Percentiles rank a stretch among this genome's conserved stretches.
Evolutionary conservation across 352 stramenopile species (phyloP).

Genomic region (Phytophthora boehmeriae): DNA sequence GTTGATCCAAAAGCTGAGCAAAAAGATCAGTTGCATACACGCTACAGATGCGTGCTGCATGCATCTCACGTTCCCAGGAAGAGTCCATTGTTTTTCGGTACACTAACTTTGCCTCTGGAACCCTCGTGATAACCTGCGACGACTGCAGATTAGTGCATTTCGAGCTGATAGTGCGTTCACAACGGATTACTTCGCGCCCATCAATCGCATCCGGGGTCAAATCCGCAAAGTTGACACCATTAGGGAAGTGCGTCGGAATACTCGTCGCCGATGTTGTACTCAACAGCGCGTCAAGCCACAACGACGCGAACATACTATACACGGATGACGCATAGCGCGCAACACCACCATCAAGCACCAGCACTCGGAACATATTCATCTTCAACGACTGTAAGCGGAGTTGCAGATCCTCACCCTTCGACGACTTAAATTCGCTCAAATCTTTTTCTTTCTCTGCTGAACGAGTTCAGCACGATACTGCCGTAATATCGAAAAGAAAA

Average conservation of each 20-base stretch:
- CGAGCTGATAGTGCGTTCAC: conserved; percentile 79
- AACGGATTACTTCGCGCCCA: conserved; percentile 60
- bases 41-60: conserved; percentile 62
- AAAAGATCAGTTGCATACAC: conserved; percentile 62
- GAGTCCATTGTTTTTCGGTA: conserved; percentile 80
- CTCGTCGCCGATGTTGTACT: conserved; percentile 64
- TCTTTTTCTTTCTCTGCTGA: conserved; percentile 14
- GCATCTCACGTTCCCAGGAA: conserved; percentile 74
- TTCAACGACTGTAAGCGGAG: conserved; percentile 53
- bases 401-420: conserved; percentile 11
- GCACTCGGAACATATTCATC: conserved; percentile 53
- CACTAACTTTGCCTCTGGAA: conserved; percentile 50
- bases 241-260: conserved; percentile 78
- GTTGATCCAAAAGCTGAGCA: conserved; percentile 45
- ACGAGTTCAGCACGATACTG: conserved; percentile 57
- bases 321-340: conserved; percentile 74
- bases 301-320: conserved; percentile 62
- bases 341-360: conserved; percentile 62
- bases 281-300: conserved; percentile 74
- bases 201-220: conserved; percentile 17
- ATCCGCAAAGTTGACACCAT: conserved; percentile 37
- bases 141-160: conserved; percentile 84
- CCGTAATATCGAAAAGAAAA: conserved; percentile 64
- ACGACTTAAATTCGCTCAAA: conserved; percentile 9
- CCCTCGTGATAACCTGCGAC: conserved; percentile 73